Evolutionary conservation across 768 basidiomycete genomes (phyloP).

Genomic region (Mycena capillaripes): DNA sequence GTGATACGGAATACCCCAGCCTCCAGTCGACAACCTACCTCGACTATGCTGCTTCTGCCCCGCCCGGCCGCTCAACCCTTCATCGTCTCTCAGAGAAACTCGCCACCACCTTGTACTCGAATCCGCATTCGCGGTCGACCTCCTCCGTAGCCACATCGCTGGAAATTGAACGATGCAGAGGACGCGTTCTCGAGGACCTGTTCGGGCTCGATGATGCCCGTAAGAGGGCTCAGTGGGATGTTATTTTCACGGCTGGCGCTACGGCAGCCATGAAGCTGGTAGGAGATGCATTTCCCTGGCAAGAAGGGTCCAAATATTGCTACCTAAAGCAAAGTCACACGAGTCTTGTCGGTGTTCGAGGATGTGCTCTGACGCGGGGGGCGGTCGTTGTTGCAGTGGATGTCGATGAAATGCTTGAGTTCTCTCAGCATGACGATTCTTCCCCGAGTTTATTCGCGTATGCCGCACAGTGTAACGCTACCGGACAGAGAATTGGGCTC

Average conservation of each 20-base stretch:
- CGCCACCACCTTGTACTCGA: conserved; percentile 30
- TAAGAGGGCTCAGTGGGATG: conserved; percentile 65
- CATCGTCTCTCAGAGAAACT: conserved; percentile 18
- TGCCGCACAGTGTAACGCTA: conserved; percentile 37
- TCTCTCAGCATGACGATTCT: conserved; percentile 51
- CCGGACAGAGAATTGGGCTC: conserved; percentile 35
- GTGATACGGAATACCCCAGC: conserved; percentile 26
- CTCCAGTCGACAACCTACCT: conserved; percentile 33
- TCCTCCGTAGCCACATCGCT: conserved; percentile 33
- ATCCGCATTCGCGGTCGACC: conserved; percentile 36
- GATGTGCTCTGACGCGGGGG: conserved; percentile 57
- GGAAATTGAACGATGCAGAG: conserved; percentile 34
- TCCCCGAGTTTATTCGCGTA: conserved; percentile 29
- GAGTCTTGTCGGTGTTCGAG: conserved; percentile 68
- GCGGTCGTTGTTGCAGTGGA: conserved; percentile 60
- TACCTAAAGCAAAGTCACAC: conserved; percentile 70
- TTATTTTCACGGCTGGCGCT: conserved; percentile 71
- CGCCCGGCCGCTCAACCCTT: conserved; percentile 28
- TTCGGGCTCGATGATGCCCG: conserved; percentile 27
- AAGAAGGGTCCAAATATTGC: conserved; percentile 51
- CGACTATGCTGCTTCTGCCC: conserved; percentile 35
- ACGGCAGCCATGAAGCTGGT: conserved; percentile 69
- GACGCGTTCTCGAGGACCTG: conserved; percentile 30
- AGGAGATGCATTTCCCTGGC: conserved; percentile 68
- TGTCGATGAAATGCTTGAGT: conserved; percentile 58